These are phyloP conservation scores for Alternaria postmessia DNA, from an alignment of 2,329 filamentous ascomycete species.

Conservation along the genomic window DNA sequence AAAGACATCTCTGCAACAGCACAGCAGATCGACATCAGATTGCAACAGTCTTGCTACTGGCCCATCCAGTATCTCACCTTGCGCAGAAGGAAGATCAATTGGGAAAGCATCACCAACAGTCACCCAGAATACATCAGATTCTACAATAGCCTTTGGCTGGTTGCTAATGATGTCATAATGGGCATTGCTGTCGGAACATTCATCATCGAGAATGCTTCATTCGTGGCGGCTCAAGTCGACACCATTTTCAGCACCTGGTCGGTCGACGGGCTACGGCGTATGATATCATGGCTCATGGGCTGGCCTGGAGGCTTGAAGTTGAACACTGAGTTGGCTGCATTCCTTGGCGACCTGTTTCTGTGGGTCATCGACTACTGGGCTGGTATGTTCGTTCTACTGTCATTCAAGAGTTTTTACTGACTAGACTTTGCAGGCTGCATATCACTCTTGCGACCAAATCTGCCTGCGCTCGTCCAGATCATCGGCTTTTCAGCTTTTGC, in stretches of 20 bases:
- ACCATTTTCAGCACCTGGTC: conserved; percentile 80
- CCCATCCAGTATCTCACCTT: conserved; percentile 94
- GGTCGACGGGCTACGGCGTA: conserved; percentile 84
- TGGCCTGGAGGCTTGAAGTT: conserved; percentile 89
- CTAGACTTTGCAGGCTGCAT: conserved; percentile 69
- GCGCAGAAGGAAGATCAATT: conserved; percentile 86
- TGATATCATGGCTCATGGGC: conserved; percentile 94
- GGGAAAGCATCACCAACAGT: conserved; percentile 93
- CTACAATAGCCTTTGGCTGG: conserved; percentile 98
- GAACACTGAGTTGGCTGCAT: conserved; percentile 91
- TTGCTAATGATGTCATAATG: conserved; percentile 98
- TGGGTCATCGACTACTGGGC: conserved; percentile 99
- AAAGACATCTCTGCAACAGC: conserved; percentile 97
- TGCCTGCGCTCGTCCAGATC: conserved; percentile 89
- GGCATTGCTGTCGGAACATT: conserved; percentile 96
- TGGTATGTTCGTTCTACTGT: conserved; percentile 59
- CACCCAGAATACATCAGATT: conserved; percentile 99
- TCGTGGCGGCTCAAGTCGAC: conserved; percentile 83
- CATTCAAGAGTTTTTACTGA: not conserved
- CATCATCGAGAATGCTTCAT: conserved; percentile 91
- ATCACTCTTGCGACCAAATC: conserved; percentile 74
- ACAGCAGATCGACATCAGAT: conserved; percentile 94
- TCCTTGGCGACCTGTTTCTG: conserved; percentile 91
- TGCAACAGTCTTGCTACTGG: conserved; percentile 99
- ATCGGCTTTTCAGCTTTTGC: conserved; percentile 95